Conservation (phyloP, 257 asterid species). For the Osmanthus fragrans region DNA sequence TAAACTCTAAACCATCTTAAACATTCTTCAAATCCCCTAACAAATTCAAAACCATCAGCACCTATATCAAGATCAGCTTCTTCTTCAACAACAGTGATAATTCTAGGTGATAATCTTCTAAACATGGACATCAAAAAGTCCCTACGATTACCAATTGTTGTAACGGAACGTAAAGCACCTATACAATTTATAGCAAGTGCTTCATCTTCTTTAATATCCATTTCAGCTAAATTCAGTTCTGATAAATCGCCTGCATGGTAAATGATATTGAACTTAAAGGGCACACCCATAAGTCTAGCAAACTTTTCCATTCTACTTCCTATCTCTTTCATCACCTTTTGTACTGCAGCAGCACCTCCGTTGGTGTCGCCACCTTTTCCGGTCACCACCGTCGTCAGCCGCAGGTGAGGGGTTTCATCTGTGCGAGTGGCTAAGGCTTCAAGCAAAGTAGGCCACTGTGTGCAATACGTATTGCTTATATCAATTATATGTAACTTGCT, state of each 20-base stretch:
- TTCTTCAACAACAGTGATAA: slow-evolving; percentile 79
- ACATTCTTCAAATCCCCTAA: slow-evolving; percentile 72
- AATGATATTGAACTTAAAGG: slow-evolving; percentile 60
- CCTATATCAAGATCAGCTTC: slow-evolving; percentile 89
- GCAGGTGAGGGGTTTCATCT: slow-evolving; percentile 88
- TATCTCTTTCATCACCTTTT: slow-evolving; percentile 81
- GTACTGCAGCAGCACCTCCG: slow-evolving; percentile 40
- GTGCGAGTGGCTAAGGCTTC: slow-evolving; percentile 93
- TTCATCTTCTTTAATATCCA: slow-evolving; percentile 71
- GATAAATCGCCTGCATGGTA: slow-evolving; percentile 82
- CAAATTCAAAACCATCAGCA: slow-evolving; percentile 56
- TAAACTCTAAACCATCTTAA: slow-evolving; percentile 93
- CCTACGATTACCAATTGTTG: slow-evolving; percentile 46
- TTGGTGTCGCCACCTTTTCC: slow-evolving; percentile 28
- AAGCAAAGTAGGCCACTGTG: slow-evolving; percentile 96
- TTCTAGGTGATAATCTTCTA: slow-evolving; percentile 61
- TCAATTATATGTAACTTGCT: slow-evolving; percentile 69
- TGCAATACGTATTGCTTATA: slow-evolving; percentile 80
- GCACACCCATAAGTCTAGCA: slow-evolving; percentile 96
- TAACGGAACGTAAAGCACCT: slow-evolving; percentile 66
- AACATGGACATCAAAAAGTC: slow-evolving; percentile 56
- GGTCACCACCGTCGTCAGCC: slow-evolving; percentile 69
- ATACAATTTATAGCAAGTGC: slow-evolving; percentile 78
- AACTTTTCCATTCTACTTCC: slow-evolving; percentile 87
- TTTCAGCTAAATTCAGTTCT: slow-evolving; percentile 47